Conservation (phyloP, 169 alveolate species). For the Plasmodium berghei region DNA sequence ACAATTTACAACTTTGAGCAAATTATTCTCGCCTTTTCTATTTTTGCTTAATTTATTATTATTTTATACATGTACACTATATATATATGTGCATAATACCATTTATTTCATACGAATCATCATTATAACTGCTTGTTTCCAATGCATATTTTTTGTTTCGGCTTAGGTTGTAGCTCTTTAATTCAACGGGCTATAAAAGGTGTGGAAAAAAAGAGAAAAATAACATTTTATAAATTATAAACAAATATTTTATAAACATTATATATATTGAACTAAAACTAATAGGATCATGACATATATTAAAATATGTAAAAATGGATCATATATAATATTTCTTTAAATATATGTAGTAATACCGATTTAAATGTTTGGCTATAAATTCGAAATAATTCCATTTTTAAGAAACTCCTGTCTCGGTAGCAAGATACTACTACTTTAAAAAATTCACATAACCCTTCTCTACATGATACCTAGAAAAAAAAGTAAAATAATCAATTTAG, state of each 20-base stretch:
- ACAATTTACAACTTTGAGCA: neutral
- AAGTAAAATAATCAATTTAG: neutral
- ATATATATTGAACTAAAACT: too few species aligned
- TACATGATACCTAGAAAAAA: slow-evolving; percentile 31
- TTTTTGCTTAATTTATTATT: neutral
- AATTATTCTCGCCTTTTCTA: neutral
- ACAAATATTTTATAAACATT: too few species aligned
- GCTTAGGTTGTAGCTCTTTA: slow-evolving; percentile 32
- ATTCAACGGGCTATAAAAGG: slow-evolving; percentile 47
- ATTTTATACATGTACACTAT: neutral
- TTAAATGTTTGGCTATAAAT: slow-evolving; percentile 36
- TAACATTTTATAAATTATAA: neutral
- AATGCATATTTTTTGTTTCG: slow-evolving; percentile 49
- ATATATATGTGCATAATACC: slow-evolving; percentile 11
- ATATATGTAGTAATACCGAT: slow-evolving; percentile 13
- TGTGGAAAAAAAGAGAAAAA: neutral
- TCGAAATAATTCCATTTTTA: slow-evolving; percentile 39
- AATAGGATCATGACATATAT: too few species aligned
- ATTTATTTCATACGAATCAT: slow-evolving; percentile 27
- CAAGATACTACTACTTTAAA: slow-evolving; percentile 62
- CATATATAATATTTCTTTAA: neutral
- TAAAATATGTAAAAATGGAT: neutral
- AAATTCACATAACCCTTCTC: neutral
- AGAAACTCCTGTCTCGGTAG: slow-evolving; percentile 37
- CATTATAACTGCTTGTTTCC: slow-evolving; percentile 38